Percentiles rank a stretch among this genome's conserved stretches.
Evolutionary conservation across 768 basidiomycete genomes (phyloP).

Genomic region (Auriscalpium vulgare): DNA sequence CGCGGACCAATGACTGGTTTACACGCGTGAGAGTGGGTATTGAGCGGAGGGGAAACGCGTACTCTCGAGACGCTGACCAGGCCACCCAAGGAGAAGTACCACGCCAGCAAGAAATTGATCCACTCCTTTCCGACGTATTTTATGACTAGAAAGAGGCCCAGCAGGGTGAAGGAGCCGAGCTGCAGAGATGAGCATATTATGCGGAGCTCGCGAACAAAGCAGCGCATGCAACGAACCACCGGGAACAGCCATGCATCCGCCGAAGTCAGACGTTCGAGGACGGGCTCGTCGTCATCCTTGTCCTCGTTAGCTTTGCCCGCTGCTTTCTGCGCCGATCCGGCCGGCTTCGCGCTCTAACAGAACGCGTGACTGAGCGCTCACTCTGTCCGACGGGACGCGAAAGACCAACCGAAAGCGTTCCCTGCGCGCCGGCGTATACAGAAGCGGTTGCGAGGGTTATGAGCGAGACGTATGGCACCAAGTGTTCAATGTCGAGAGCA

Average conservation of each 20-base stretch:
- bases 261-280: slow-evolving; percentile 52
- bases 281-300: slow-evolving; percentile 51
- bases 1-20: not conserved
- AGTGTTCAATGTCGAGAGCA: slow-evolving; percentile 43
- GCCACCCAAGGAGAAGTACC: slow-evolving; percentile 64
- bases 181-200: slow-evolving; percentile 16
- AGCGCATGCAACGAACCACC: slow-evolving; percentile 38
- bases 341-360: slow-evolving; percentile 9
- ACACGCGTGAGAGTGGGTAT: not conserved
- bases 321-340: slow-evolving; percentile 13
- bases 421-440: slow-evolving; percentile 63
- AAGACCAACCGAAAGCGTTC: slow-evolving; percentile 54
- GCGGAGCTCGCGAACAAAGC: too few species aligned
- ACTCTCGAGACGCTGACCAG: slow-evolving; percentile 68
- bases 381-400: slow-evolving; percentile 3
- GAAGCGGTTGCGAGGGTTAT: slow-evolving; percentile 55
- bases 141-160: slow-evolving; percentile 63
- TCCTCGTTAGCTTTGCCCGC: slow-evolving; percentile 36
- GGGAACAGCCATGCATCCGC: slow-evolving; percentile 72
- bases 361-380: slow-evolving; percentile 1
- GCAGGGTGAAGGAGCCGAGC: slow-evolving; percentile 63
- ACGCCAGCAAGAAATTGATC: slow-evolving; percentile 74
- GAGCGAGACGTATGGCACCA: slow-evolving; percentile 64
- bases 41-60: slow-evolving; percentile 12
- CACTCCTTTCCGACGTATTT: slow-evolving; percentile 73